phyloP scores from a whole-genome alignment of 1,284 basidiomycete species.

The Tetrapyrgos nigripes region DNA sequence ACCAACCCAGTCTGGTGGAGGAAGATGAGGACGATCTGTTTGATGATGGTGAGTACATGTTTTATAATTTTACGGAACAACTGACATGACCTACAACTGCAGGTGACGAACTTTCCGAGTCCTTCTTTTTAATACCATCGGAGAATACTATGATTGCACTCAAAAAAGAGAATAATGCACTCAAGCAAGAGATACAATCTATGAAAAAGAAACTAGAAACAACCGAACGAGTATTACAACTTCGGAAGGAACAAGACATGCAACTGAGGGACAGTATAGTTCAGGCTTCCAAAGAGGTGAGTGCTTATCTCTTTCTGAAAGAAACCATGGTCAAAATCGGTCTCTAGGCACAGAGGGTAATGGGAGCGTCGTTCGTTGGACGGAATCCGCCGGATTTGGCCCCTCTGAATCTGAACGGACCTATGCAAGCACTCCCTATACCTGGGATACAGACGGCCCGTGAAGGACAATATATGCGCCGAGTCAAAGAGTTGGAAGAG shows the following conservation, averaged over 20 bases:
- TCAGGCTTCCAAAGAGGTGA: slow-evolving; percentile 78
- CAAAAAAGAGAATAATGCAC: slow-evolving; percentile 66
- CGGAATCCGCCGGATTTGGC: slow-evolving; percentile 57
- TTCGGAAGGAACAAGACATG: slow-evolving; percentile 78
- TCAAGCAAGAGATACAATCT: slow-evolving; percentile 64
- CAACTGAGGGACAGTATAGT: slow-evolving; percentile 80
- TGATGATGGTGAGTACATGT: slow-evolving; percentile 44
- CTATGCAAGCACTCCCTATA: slow-evolving; percentile 51
- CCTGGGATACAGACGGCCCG: slow-evolving; percentile 61
- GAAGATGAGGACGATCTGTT: slow-evolving; percentile 45
- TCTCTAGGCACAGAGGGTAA: slow-evolving; percentile 74
- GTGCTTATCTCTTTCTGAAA: slow-evolving; percentile 11
- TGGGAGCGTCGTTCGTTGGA: slow-evolving; percentile 66
- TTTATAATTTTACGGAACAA: background rate
- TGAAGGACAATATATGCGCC: slow-evolving; percentile 70
- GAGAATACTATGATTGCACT: slow-evolving; percentile 56
- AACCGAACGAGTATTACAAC: slow-evolving; percentile 65
- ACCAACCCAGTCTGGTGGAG: slow-evolving; percentile 30
- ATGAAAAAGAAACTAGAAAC: slow-evolving; percentile 62
- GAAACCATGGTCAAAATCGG: background rate
- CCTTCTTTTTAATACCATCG: slow-evolving; percentile 75
- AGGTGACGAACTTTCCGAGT: slow-evolving; percentile 76
- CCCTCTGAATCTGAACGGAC: slow-evolving; percentile 60
- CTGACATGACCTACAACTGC: slow-evolving; percentile 3
- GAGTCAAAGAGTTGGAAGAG: slow-evolving; percentile 80